These are phyloP conservation scores for Trichoderma citrinoviride DNA, from an alignment of 2,329 filamentous ascomycete genomes.

Conservation along the genomic window DNA sequence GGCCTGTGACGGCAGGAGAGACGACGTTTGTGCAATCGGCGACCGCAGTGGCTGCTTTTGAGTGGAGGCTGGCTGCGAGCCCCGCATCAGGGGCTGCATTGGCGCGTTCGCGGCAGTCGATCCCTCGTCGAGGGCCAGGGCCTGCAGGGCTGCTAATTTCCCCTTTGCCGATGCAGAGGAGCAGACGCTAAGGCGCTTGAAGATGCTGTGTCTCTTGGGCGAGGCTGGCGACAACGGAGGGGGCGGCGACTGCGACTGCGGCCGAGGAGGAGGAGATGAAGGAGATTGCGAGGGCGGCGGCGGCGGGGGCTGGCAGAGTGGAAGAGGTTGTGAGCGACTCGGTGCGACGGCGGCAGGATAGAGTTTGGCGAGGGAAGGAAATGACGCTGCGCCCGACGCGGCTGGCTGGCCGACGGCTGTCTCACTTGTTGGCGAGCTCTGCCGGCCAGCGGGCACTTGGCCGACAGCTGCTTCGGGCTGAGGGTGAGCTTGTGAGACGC, in stretches of 20 bases:
- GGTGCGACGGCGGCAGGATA: background rate
- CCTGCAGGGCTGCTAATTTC: conserved; percentile 28
- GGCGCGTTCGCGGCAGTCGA: conserved; percentile 17
- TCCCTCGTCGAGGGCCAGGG: conserved; percentile 24
- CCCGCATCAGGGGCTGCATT: conserved; percentile 29
- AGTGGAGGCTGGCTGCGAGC: conserved; percentile 26
- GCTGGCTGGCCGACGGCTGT: conserved; percentile 16
- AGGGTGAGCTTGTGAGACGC: conserved; percentile 16
- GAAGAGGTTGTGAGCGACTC: background rate
- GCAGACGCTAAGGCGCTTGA: conserved; percentile 31
- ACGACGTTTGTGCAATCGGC: conserved; percentile 7
- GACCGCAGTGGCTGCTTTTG: conserved; percentile 22
- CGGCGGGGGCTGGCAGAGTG: background rate
- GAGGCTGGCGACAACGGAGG: conserved; percentile 5
- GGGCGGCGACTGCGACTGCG: background rate
- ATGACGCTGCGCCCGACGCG: conserved; percentile 23
- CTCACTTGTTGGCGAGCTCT: conserved; percentile 24
- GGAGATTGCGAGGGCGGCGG: background rate
- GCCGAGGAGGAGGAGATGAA: background rate
- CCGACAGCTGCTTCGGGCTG: conserved; percentile 19
- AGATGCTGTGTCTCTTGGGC: conserved; percentile 27
- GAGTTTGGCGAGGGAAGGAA: background rate
- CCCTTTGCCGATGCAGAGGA: conserved; percentile 30
- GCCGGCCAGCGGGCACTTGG: conserved; percentile 21
- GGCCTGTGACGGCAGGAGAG: conserved; percentile 1